phyloP scores from a whole-genome alignment of 2,329 filamentous ascomycete genomes.

The Cladosporium sp. region DNA sequence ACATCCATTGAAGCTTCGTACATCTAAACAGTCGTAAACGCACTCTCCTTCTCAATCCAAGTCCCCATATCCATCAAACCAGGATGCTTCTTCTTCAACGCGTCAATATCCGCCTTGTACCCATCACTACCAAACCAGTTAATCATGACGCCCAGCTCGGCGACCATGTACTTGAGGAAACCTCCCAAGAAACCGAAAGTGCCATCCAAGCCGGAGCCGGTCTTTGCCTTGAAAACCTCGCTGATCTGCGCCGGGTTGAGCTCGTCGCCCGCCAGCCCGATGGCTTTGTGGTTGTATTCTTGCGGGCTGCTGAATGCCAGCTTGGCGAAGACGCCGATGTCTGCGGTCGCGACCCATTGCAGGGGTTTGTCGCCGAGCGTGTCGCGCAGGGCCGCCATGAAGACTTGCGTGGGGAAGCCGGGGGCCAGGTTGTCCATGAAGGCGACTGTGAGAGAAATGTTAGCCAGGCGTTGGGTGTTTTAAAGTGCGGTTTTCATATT shows the following conservation, averaged over 20 bases:
- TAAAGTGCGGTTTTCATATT: no score
- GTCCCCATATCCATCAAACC: conserved; percentile 36
- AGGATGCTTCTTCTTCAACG: conserved; percentile 42
- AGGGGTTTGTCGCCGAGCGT: conserved; percentile 27
- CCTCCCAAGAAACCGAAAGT: conserved; percentile 42
- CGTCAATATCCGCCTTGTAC: conserved; percentile 45
- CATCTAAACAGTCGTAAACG: conserved; percentile 19
- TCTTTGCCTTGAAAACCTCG: conserved; percentile 44
- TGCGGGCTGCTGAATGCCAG: conserved; percentile 45
- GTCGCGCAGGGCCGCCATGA: conserved; percentile 45
- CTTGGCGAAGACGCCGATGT: conserved; percentile 52
- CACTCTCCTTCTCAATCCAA: conserved; percentile 30
- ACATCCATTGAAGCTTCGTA: no score
- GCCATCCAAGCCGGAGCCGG: conserved; percentile 40
- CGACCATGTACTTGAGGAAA: conserved; percentile 41
- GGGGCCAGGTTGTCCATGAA: conserved; percentile 60
- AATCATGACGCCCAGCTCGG: conserved; percentile 30
- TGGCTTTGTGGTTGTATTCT: conserved; percentile 42
- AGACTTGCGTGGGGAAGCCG: conserved; percentile 47
- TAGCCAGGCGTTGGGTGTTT: background rate
- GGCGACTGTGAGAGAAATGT: conserved; percentile 39
- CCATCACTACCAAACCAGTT: conserved; percentile 49
- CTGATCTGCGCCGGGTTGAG: conserved; percentile 47
- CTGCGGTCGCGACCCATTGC: conserved; percentile 41
- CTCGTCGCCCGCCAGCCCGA: conserved; percentile 52